phyloP scores from a whole-genome alignment of 2,329 filamentous ascomycete genomes.

The Arthrobotrys conoides region DNA sequence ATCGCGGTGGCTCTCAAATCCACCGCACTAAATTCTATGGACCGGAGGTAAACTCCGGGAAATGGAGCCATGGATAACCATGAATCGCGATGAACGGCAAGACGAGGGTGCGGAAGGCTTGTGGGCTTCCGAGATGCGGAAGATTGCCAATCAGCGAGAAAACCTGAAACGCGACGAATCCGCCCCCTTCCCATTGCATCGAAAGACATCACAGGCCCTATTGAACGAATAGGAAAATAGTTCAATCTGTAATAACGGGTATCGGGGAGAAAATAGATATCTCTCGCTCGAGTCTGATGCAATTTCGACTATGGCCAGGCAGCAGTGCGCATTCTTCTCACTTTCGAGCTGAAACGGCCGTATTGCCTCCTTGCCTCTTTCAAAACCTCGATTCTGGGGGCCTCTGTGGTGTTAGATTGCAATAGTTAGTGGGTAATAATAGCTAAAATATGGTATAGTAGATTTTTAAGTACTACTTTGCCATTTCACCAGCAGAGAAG shows the following conservation, averaged over 20 bases:
- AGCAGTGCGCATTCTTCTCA: conserved; percentile 57
- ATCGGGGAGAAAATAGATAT: conserved; percentile 17
- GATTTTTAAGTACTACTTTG: conserved; percentile 7
- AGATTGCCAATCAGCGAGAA: conserved; percentile 13
- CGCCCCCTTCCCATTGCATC: conserved; percentile 15
- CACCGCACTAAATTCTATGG: conserved; percentile 28
- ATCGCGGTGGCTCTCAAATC: background rate
- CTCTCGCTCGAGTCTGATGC: conserved; percentile 25
- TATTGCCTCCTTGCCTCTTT: conserved; percentile 43
- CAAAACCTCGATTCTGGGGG: conserved; percentile 17
- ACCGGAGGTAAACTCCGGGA: conserved; percentile 22
- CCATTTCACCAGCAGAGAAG: conserved; percentile 7
- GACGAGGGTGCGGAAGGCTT: conserved; percentile 39
- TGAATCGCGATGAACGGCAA: conserved; percentile 47
- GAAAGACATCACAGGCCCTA: background rate
- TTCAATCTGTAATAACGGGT: conserved; percentile 20
- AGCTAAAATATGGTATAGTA: conserved; percentile 7
- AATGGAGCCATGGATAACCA: conserved; percentile 41
- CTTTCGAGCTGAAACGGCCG: conserved; percentile 54
- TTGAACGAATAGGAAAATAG: conserved; percentile 44
- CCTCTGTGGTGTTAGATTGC: conserved; percentile 8
- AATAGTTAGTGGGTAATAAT: conserved; percentile 30
- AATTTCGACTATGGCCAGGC: conserved; percentile 51
- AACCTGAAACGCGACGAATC: conserved; percentile 38
- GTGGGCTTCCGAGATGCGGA: conserved; percentile 52